phyloP scores from a whole-genome alignment of 495 filamentous ascomycete species.

The Cercophora sp. region DNA sequence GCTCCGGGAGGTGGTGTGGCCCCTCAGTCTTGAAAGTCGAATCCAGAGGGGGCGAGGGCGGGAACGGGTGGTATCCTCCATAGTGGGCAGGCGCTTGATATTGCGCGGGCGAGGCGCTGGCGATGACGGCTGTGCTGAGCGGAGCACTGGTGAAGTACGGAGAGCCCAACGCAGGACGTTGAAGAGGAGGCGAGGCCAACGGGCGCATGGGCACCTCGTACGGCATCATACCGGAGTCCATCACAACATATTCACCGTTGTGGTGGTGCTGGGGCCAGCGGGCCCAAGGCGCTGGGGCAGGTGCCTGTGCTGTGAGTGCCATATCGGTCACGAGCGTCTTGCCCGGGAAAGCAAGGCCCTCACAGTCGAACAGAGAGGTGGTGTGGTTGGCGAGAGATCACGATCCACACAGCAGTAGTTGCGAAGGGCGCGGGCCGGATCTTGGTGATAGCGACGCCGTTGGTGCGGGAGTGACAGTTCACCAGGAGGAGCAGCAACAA shows the following conservation, averaged over 20 bases:
- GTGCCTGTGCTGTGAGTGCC: conserved; percentile 36
- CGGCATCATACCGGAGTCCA: conserved; percentile 32
- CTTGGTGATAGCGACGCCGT: neutral
- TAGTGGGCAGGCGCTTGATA: conserved; percentile 30
- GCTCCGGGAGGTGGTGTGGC: conserved; percentile 21
- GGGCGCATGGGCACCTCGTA: conserved; percentile 34
- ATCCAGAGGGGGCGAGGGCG: conserved; percentile 25
- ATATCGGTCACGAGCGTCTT: conserved; percentile 23
- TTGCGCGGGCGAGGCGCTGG: conserved; percentile 32
- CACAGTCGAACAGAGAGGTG: neutral
- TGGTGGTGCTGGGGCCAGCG: conserved; percentile 40
- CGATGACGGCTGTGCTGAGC: conserved; percentile 33
- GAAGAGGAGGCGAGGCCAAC: conserved; percentile 23
- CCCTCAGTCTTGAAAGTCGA: conserved; percentile 33
- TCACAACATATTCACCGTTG: conserved; percentile 33
- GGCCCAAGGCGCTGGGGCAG: conserved; percentile 33
- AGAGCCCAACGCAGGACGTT: conserved; percentile 25
- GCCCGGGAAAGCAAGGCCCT: conserved; percentile 12
- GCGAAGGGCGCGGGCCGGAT: neutral
- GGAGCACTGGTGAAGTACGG: conserved; percentile 33
- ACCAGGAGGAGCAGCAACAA: neutral
- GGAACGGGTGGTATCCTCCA: conserved; percentile 31
- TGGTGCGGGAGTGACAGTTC: neutral
- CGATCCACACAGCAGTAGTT: neutral
- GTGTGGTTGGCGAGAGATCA: neutral